These are phyloP conservation scores for Talaromyces thailandensis DNA, from an alignment of 495 filamentous ascomycete species.

Conservation along the genomic window DNA sequence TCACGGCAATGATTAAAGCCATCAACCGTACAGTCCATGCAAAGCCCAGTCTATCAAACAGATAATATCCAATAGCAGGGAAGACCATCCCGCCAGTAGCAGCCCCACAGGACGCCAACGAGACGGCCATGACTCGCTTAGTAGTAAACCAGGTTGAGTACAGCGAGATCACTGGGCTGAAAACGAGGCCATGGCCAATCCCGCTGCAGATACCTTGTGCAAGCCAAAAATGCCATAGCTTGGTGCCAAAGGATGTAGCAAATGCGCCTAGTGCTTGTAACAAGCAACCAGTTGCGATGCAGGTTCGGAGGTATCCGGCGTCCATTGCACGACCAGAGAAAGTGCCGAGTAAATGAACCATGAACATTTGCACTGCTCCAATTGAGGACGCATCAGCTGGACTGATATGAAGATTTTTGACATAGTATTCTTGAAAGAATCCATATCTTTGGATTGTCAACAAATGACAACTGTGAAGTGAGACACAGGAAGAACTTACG, in stretches of 20 bases:
- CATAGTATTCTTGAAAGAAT: slow-evolving; percentile 74
- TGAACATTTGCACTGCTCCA: slow-evolving; percentile 29
- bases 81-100: slow-evolving; percentile 73
- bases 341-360: slow-evolving; percentile 18
- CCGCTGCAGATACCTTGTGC: slow-evolving; percentile 71
- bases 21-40: slow-evolving; percentile 70
- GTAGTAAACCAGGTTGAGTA: slow-evolving; percentile 67
- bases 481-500: slow-evolving; percentile 14
- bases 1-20: slow-evolving; percentile 60
- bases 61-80: slow-evolving; percentile 48
- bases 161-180: slow-evolving; percentile 60
- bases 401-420: slow-evolving; percentile 31
- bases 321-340: slow-evolving; percentile 59
- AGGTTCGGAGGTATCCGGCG: slow-evolving; percentile 56
- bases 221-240: slow-evolving; percentile 69
- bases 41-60: slow-evolving; percentile 30
- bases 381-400: slow-evolving; percentile 64
- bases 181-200: slow-evolving; percentile 63
- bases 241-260: slow-evolving; percentile 53
- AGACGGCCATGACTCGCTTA: slow-evolving; percentile 59
- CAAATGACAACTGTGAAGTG: neutral
- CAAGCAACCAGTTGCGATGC: slow-evolving; percentile 44
- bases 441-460: slow-evolving; percentile 47
- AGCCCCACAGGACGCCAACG: slow-evolving; percentile 55
- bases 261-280: slow-evolving; percentile 63